A percentile compares a stretch with the other conserved stretches of the same genome.
phyloP scores from a whole-genome alignment of 78 protist species.

The Dictyostelium intermedium region DNA sequence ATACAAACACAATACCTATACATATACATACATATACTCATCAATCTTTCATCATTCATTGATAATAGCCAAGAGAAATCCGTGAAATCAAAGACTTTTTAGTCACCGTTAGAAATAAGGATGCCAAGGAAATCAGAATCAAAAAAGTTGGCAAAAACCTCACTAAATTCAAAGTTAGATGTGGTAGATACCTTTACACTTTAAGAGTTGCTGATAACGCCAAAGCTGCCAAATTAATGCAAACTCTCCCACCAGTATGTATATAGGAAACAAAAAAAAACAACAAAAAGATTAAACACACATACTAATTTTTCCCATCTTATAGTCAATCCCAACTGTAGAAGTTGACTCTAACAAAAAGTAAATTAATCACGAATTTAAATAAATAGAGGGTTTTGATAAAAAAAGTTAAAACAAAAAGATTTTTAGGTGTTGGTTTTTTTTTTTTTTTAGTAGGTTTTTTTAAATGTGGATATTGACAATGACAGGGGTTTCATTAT shows the following conservation, averaged over 20 bases:
- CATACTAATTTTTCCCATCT: background rate
- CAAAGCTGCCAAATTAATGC: constrained; percentile 95
- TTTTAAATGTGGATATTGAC: too few species aligned
- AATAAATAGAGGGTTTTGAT: constrained; percentile 5
- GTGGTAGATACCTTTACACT: constrained; percentile 96
- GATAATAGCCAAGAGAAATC: constrained; percentile 94
- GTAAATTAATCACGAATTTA: constrained; percentile 5
- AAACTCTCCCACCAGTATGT: constrained; percentile 95
- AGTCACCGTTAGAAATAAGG: constrained; percentile 92
- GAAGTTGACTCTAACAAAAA: constrained; percentile 14
- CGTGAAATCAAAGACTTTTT: constrained; percentile 97
- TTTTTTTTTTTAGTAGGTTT: background rate
- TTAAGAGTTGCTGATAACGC: constrained; percentile 88
- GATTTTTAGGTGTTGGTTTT: background rate
- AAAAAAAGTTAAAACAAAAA: constrained; percentile 1
- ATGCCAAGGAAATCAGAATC: constrained; percentile 95
- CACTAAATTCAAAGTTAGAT: constrained; percentile 98
- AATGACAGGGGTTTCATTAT: too few species aligned
- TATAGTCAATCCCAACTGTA: constrained; percentile 10
- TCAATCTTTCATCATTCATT: background rate
- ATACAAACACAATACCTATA: too few species aligned
- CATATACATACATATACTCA: too few species aligned
- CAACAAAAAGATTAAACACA: background rate
- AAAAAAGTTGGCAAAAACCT: constrained; percentile 87
- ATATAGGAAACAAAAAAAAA: background rate